A percentile compares a stretch with the other conserved stretches of the same genome.
Evolutionary conservation across 495 filamentous ascomycete species (phyloP).

Genomic region (Aspergillus sparsus): DNA sequence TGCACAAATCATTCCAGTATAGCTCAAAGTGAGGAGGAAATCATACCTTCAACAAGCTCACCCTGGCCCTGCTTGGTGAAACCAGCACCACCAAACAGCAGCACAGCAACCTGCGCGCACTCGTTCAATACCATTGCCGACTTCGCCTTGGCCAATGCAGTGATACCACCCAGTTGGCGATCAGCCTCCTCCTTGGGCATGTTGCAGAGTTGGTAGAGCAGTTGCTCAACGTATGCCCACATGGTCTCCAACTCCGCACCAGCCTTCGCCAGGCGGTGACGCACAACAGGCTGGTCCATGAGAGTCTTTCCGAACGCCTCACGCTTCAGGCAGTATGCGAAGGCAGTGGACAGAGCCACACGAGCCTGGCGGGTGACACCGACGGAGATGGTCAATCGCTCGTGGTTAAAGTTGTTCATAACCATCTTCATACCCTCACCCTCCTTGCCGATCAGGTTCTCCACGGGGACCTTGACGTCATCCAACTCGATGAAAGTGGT

Average conservation of each 20-base stretch:
- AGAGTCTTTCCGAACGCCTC: conserved; percentile 76
- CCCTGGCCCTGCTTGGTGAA: conserved; percentile 69
- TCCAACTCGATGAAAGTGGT: conserved; percentile 78
- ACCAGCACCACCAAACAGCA: conserved; percentile 74
- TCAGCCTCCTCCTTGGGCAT: conserved; percentile 64
- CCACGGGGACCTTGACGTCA: conserved; percentile 67
- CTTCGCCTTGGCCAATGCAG: conserved; percentile 70
- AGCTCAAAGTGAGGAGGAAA: neutral
- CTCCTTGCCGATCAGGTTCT: conserved; percentile 70
- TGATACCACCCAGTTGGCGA: conserved; percentile 65
- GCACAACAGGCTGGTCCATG: conserved; percentile 72
- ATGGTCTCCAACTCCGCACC: conserved; percentile 69
- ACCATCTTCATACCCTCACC: conserved; percentile 72
- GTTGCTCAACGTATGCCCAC: conserved; percentile 75
- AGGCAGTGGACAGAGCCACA: conserved; percentile 64
- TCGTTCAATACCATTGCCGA: conserved; percentile 68
- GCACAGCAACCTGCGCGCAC: conserved; percentile 65
- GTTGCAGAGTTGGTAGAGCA: conserved; percentile 67
- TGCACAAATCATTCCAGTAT: conserved; percentile 3
- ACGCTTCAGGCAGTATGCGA: conserved; percentile 68
- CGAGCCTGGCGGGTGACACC: conserved; percentile 61
- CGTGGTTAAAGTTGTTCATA: conserved; percentile 87
- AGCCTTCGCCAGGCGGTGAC: conserved; percentile 68
- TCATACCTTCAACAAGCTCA: conserved; percentile 66
- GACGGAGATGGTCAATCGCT: conserved; percentile 67